Evolutionary conservation across 306 rosid genomes (phyloP).

Genomic region (Rosa multiflora): DNA sequence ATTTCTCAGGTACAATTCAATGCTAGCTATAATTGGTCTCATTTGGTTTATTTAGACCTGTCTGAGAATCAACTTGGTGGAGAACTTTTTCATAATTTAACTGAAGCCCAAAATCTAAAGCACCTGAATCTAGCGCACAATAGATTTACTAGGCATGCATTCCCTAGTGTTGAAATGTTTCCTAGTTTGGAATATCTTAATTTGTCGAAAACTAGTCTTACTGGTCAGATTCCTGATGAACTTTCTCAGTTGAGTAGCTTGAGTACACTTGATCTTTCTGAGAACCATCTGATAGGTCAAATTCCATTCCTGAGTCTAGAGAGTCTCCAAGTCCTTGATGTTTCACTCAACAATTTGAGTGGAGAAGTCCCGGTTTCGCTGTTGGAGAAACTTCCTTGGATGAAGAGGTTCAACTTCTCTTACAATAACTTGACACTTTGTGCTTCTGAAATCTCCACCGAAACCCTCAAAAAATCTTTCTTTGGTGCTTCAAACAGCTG

Average conservation of each 20-base stretch:
- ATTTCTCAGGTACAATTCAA: slow-evolving; percentile 77
- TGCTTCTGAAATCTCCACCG: slow-evolving; percentile 52
- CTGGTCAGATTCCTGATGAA: slow-evolving; percentile 66
- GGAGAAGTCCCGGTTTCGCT: slow-evolving; percentile 68
- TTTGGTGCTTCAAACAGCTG: slow-evolving; percentile 70
- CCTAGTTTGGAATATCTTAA: slow-evolving; percentile 71
- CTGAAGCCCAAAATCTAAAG: slow-evolving; percentile 54
- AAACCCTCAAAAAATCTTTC: slow-evolving; percentile 52
- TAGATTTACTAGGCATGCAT: slow-evolving; percentile 62
- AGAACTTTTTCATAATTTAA: slow-evolving; percentile 54
- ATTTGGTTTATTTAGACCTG: slow-evolving; percentile 80
- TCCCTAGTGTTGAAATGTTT: slow-evolving; percentile 56
- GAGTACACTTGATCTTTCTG: slow-evolving; percentile 73
- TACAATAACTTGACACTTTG: slow-evolving; percentile 82
- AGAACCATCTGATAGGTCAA: slow-evolving; percentile 70
- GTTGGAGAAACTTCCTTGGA: slow-evolving; percentile 59
- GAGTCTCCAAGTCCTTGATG: slow-evolving; percentile 67
- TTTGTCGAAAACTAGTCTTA: slow-evolving; percentile 70
- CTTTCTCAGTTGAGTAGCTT: slow-evolving; percentile 52
- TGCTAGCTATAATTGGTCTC: slow-evolving; percentile 59
- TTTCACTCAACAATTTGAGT: slow-evolving; percentile 76
- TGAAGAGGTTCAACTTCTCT: slow-evolving; percentile 91
- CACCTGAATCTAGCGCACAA: slow-evolving; percentile 83
- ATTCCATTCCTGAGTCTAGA: slow-evolving; percentile 46
- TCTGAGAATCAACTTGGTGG: slow-evolving; percentile 87